A percentile compares a stretch with the other conserved stretches of the same genome.
Conservation (phyloP, 2,329 filamentous ascomycete genomes). For the Colletotrichum sp. region DNA sequence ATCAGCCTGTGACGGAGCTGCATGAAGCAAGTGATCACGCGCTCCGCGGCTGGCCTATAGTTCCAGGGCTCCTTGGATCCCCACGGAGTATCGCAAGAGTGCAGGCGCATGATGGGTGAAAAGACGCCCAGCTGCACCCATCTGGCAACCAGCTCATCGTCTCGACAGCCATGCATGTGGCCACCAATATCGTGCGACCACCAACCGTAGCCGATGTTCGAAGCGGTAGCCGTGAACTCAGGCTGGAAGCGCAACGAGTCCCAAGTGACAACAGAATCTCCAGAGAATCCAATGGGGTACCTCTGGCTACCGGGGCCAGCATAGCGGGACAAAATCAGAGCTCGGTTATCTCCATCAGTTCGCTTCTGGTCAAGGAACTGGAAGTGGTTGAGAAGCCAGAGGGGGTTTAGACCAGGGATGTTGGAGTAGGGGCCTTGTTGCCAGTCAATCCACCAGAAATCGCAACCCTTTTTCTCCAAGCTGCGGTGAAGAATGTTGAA, state of each 20-base stretch:
- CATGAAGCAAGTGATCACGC: not conserved
- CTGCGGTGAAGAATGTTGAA: not conserved
- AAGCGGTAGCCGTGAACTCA: not conserved
- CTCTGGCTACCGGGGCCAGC: not conserved
- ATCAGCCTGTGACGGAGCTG: not conserved
- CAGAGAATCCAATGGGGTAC: not conserved
- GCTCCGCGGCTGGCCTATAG: not conserved
- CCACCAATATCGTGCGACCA: slow-evolving; percentile 75
- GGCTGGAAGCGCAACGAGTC: not conserved
- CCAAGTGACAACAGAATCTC: not conserved
- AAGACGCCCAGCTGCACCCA: slow-evolving; percentile 65
- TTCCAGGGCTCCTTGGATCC: not conserved
- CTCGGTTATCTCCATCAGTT: not conserved
- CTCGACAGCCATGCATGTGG: slow-evolving; percentile 59
- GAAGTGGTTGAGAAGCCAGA: not conserved
- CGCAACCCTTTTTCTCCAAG: not conserved
- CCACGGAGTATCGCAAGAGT: not conserved
- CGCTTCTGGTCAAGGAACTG: not conserved
- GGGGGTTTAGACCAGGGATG: not conserved
- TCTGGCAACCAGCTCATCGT: slow-evolving; percentile 62
- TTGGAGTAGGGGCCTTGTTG: not conserved
- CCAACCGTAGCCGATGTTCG: slow-evolving; percentile 70
- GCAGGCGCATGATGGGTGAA: not conserved
- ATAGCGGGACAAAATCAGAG: not conserved
- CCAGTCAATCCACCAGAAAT: not conserved